Base-by-base conservation (phyloP, 1,284 basidiomycete genomes). In the Cronartium quercuum region DNA sequence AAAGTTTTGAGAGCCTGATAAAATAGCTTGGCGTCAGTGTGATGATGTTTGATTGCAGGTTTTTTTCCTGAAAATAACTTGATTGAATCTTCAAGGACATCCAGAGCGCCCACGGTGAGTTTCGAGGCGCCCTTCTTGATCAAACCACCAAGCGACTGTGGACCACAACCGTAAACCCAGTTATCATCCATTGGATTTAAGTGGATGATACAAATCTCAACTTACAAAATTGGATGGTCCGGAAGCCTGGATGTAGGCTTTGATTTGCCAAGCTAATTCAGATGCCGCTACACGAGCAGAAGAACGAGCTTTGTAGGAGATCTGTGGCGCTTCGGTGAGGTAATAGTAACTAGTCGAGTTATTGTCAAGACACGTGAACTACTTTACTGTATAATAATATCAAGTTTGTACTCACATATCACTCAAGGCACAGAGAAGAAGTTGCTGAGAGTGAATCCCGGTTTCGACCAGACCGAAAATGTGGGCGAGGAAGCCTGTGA, bases 261-360 rank as follows among this genome's bases (percentile, higher is more conserved):
- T 66, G 29, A 74, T 55, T 44, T 74, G 71, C 71, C 71, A 74
- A 24, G 71, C 71, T n/a, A 74, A 62, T 18, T 51, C 71, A 21
- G 34, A 44, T 18, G 64, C 63, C 13, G 71, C 71, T 9, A 74
- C 64, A 58, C 71, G 47, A 35, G 71, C 71, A 41, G 71, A 24
- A 24, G 71, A 42, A 42, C 71, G 63, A 35, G 62, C 40, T 44
- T 66, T 66, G 64, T 34, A 74, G 34, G 64, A 66, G 24, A 74
- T 74, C 42, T 61, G 64, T 13, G 63, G 15, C 40, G 66, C 51
- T 13, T n/a, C 51, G n/a, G 47, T 74, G 38, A 74, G 40, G 38
- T 74, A 74, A 15, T 55, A 61, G 62, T 74, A 74, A 15, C 71
- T 74, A 42, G 10, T 44, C n/a, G 58, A 21, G 51, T 61, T 44